Base-by-base conservation (phyloP, 2,329 filamentous ascomycete genomes). In the Ophiognomonia clavigignenti-juglandacearum region DNA sequence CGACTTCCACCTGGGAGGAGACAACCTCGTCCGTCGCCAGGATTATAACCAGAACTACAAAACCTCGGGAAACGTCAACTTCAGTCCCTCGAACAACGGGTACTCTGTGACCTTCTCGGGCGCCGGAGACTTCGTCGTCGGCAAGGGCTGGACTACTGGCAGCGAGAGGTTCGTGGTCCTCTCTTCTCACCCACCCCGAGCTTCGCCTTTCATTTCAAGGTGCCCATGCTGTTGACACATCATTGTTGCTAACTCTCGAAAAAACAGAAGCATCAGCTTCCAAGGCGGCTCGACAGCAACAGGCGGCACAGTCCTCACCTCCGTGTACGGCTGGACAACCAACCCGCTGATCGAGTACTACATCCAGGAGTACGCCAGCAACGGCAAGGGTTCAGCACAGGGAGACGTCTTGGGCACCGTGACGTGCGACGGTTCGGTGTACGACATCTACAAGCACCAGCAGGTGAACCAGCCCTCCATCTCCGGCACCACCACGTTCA, bases 61-160 rank as follows among this genome's bases (percentile, higher is more conserved):
- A 35, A 61, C 60, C 9, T 57, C 57, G 16, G 70, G 70, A 18
- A 61, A 59, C 34, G 60, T 64, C 55, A 57, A 62, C 50, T 64
- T 58, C 52, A 48, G 45, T 2, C 56, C 61, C 2, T 37, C 20
- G 26, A 54, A 38, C 46, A 57, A 58, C 42, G 60, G 61, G 10
- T 75, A 75, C 63, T 64, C 59, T 3, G 68, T 73, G 2, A 58
- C 52, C 20, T 77, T 73, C 64, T 64, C 58, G 7, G 64, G 67
- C 48, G 63, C 61, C 6, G 71, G 70, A 18, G 75, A 80, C 63
- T 77, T 80, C 47, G 76, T 79, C 35, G 75, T 69, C 52, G 78
- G 78, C 43, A 81, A 80, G 59, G 78, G 78, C 38, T 82, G 78
- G 78, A 70, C 66, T 43, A 70, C 73, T 27, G 78, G 77, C 38